A percentile compares a stretch with the other conserved stretches of the same genome.
These are phyloP conservation scores for Plectranthus barbatus DNA, from an alignment of 257 asterid genomes.

Conservation along the genomic window DNA sequence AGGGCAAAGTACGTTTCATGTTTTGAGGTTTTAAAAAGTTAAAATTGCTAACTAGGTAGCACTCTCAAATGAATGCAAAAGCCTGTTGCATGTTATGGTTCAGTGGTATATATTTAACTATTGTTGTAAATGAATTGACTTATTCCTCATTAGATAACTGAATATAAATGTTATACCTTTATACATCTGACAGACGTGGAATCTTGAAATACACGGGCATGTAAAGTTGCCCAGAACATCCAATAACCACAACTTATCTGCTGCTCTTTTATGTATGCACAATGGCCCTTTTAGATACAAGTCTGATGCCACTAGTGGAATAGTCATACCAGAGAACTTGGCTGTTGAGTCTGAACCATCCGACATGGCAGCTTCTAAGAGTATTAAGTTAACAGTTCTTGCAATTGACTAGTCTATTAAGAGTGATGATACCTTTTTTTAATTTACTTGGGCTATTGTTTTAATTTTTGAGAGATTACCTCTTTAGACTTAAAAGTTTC, in stretches of 20 bases:
- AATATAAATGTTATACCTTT: background rate
- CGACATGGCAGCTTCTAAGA: background rate
- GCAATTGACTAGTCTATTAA: background rate
- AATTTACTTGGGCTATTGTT: background rate
- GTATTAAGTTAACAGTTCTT: background rate
- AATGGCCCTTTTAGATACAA: background rate
- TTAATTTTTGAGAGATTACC: background rate
- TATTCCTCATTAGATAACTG: background rate
- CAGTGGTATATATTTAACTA: background rate
- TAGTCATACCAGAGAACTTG: background rate
- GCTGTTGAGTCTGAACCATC: background rate
- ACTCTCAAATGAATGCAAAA: background rate
- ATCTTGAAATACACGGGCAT: background rate
- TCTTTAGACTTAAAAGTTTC: background rate
- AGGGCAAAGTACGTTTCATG: slow-evolving; percentile 67
- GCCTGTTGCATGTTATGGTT: background rate
- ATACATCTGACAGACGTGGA: background rate
- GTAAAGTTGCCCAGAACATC: background rate
- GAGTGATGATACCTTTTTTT: background rate
- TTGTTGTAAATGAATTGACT: slow-evolving; percentile 1
- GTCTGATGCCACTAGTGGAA: background rate
- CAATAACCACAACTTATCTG: background rate
- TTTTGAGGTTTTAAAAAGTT: background rate
- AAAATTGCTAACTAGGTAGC: background rate
- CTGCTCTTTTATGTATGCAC: background rate